A percentile compares a stretch with the other conserved stretches of the same genome.
phyloP scores from a whole-genome alignment of 2,329 filamentous ascomycete species.

The Pseudonectria foliicola region DNA sequence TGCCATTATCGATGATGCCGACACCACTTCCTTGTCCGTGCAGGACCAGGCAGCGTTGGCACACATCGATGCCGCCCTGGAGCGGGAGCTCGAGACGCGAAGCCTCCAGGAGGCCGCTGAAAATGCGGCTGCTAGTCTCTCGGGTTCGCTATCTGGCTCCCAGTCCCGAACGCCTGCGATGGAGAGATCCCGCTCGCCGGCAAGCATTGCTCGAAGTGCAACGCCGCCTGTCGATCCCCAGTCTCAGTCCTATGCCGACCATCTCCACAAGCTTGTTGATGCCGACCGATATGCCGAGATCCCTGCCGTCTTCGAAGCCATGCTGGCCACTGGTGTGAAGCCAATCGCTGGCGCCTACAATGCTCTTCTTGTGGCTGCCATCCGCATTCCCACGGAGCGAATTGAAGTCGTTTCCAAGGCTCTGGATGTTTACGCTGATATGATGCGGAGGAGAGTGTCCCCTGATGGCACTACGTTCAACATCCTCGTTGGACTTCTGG shows the following conservation, averaged over 20 bases:
- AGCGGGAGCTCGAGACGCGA: constrained; percentile 63
- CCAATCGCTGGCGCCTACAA: constrained; percentile 89
- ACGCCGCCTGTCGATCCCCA: constrained; percentile 58
- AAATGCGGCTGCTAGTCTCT: constrained; percentile 31
- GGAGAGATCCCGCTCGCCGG: constrained; percentile 36
- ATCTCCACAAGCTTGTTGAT: constrained; percentile 67
- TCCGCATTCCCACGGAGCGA: constrained; percentile 70
- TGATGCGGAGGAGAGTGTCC: constrained; percentile 77
- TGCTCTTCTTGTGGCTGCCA: constrained; percentile 75
- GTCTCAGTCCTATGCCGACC: constrained; percentile 65
- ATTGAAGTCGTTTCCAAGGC: constrained; percentile 85
- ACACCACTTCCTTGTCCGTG: constrained; percentile 32
- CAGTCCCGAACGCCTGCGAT: constrained; percentile 33
- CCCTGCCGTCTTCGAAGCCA: constrained; percentile 80
- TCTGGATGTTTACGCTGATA: constrained; percentile 91
- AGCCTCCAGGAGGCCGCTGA: constrained; percentile 38
- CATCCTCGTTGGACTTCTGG: constrained; percentile 76
- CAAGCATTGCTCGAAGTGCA: constrained; percentile 46
- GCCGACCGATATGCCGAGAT: constrained; percentile 77
- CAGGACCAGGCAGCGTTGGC: constrained; percentile 58
- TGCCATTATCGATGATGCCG: constrained; percentile 29
- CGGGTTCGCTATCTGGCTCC: constrained; percentile 34
- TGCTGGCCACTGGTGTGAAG: constrained; percentile 74
- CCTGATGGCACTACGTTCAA: constrained; percentile 84
- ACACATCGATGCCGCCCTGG: constrained; percentile 77